Evolutionary conservation across 1,284 basidiomycete genomes (phyloP), one percentile per base, ranked within the genome.

Genomic region (Ceratorhiza oryzae-sativae): DNA sequence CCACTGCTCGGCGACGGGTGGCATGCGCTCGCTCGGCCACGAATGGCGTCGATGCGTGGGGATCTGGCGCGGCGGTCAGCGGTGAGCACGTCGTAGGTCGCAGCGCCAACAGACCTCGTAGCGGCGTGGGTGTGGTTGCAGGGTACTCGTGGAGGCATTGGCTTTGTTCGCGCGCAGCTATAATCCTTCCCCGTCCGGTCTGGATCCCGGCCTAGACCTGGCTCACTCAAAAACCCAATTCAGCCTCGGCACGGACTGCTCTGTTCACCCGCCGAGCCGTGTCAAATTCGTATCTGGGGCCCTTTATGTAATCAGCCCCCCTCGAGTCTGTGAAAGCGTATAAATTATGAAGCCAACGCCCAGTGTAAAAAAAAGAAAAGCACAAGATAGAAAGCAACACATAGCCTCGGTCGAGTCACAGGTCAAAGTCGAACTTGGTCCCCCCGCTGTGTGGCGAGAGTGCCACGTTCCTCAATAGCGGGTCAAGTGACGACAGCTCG

Each of bases 401-500:
- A 41, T 12, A 9, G 36, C n/a, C 18, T 23, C 20, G 25, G 51
- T 18, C 9, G 4, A 13, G 5, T 39, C 9, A 42, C 8, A 42
- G 18, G 9, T 36, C 46, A 70, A n/a, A 70, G 20, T 70, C 53
- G 27, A 70, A 70, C 53, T 48, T 70, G 20, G 27, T 58, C 32
- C 34, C 63, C n/a, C 65, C 65, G 20, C 53, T 73, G 9, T 56
- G 36, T 30, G 48, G 46, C 5, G 62, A 72, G 20, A 65, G 53
- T 1, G 75, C 78, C n/a, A 81, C 79, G 62, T 90, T 90, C 41
- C 88, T 83, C 73, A 93, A 81, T 32, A 93, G 80, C 23, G 92
- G 92, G 79, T 93, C 90, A 39, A 94, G 82, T 23, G 90, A 90
- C 25, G 89, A 86, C 51, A 95, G 82, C 80, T 95, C 93, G 72